These are phyloP conservation scores for Xanthoconium stramineum DNA, from an alignment of 768 basidiomycete genomes.

Conservation along the genomic window DNA sequence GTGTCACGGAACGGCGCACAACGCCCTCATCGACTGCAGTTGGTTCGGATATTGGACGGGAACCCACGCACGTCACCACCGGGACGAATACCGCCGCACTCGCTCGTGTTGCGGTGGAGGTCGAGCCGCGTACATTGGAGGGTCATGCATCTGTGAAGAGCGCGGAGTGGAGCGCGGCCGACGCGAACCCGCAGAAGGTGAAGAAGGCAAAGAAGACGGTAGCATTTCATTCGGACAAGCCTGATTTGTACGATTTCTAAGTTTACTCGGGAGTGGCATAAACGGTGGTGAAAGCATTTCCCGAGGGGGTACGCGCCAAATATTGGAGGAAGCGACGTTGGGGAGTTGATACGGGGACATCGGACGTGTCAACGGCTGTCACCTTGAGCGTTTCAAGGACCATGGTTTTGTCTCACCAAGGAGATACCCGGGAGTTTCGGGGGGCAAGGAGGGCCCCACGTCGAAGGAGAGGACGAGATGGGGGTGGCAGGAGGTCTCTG, in stretches of 20 bases:
- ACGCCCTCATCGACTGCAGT: slow-evolving; percentile 38
- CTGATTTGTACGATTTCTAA: slow-evolving; percentile 73
- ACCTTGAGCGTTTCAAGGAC: slow-evolving; percentile 16
- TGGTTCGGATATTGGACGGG: slow-evolving; percentile 14
- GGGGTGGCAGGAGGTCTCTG: neutral
- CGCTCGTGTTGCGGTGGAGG: slow-evolving; percentile 42
- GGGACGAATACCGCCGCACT: slow-evolving; percentile 16
- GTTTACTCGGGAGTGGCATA: no score
- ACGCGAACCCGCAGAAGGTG: slow-evolving; percentile 17
- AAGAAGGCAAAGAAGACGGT: slow-evolving; percentile 65
- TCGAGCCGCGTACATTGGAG: slow-evolving; percentile 25
- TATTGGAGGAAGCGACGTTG: no score
- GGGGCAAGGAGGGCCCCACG: neutral
- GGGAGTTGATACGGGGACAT: neutral
- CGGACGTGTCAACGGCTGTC: slow-evolving; percentile 13
- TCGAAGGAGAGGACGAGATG: no score
- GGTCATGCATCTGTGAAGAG: slow-evolving; percentile 12
- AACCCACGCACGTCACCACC: slow-evolving; percentile 19
- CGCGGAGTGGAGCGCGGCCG: neutral
- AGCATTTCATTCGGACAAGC: slow-evolving; percentile 61
- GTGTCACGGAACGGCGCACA: slow-evolving; percentile 73
- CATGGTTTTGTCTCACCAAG: slow-evolving; percentile 8
- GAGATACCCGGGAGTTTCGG: slow-evolving; percentile 4
- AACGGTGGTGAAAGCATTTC: neutral
- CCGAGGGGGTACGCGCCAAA: no score